phyloP scores from a whole-genome alignment of 73 alveolate genomes.

The Tetrahymena elliotti region DNA sequence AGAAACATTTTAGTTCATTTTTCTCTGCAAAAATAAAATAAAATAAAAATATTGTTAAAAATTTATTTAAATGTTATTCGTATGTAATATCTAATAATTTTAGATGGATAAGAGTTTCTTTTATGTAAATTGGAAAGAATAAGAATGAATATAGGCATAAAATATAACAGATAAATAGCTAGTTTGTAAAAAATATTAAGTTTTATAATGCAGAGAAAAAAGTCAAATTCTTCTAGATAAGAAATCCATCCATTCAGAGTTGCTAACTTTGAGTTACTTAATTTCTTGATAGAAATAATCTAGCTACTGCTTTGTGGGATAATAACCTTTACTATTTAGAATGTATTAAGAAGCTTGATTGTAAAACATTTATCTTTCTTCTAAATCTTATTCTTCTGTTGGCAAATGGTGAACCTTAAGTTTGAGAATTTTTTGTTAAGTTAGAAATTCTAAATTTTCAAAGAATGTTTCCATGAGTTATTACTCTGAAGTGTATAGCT shows the following conservation, averaged over 20 bases:
- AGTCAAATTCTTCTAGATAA: background rate
- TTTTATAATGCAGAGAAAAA: too few relatives aligned
- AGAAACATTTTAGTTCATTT: too few relatives aligned
- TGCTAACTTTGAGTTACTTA: background rate
- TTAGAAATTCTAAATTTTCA: background rate
- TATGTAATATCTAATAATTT: too few relatives aligned
- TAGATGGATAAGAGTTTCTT: too few relatives aligned
- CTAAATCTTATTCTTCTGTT: background rate
- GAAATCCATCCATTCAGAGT: background rate
- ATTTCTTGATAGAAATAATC: background rate
- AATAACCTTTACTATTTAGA: background rate
- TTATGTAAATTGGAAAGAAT: too few relatives aligned
- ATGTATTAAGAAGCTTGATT: background rate
- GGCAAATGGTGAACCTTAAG: background rate
- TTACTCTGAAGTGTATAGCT: background rate
- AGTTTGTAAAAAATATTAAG: too few relatives aligned
- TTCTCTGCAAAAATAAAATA: too few relatives aligned
- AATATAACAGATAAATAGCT: too few relatives aligned
- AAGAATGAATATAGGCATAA: too few relatives aligned
- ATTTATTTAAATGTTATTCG: too few relatives aligned
- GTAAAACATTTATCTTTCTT: background rate
- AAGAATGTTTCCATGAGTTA: background rate
- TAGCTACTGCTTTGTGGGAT: background rate
- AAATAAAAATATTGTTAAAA: too few relatives aligned
- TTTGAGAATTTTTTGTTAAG: background rate